Conservation (phyloP, 805 yeast genomes). For the Candida tammaniensis region DNA sequence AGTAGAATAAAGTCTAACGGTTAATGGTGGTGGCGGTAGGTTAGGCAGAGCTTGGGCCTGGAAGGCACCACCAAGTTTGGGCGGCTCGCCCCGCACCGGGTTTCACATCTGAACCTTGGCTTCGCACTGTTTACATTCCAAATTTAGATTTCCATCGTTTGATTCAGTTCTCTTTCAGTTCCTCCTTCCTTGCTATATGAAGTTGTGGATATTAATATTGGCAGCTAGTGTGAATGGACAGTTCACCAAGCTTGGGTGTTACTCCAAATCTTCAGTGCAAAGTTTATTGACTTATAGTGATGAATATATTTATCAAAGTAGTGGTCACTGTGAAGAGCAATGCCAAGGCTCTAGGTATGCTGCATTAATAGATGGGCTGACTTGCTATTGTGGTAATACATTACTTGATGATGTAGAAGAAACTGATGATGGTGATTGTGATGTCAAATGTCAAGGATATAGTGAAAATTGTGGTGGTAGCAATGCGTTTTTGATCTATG, state of each 20-base stretch:
- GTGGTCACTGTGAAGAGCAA: conserved; percentile 49
- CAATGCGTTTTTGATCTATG: conserved; percentile 31
- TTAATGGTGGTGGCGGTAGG: too few relatives aligned
- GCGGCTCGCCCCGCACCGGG: too few relatives aligned
- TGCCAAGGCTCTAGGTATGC: conserved; percentile 46
- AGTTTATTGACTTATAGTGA: conserved; percentile 41
- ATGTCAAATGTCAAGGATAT: conserved; percentile 35
- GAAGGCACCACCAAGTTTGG: too few relatives aligned
- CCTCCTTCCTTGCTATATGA: too few relatives aligned
- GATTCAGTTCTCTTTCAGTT: too few relatives aligned
- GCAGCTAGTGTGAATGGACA: too few relatives aligned
- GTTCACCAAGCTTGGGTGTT: conserved; percentile 23
- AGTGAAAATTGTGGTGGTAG: conserved; percentile 38
- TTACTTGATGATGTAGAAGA: conserved; percentile 21
- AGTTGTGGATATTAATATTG: too few relatives aligned
- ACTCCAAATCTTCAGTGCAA: conserved; percentile 24
- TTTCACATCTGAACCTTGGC: too few relatives aligned
- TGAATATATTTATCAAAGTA: conserved; percentile 55
- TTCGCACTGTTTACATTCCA: too few relatives aligned
- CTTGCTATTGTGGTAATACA: conserved; percentile 40
- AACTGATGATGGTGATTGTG: conserved; percentile 27
- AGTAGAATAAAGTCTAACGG: too few relatives aligned
- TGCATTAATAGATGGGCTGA: conserved; percentile 33
- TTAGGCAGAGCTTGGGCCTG: too few relatives aligned
- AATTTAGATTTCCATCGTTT: too few relatives aligned